Conservation (phyloP, 1,139 yeast species). For the Candida sojae region DNA sequence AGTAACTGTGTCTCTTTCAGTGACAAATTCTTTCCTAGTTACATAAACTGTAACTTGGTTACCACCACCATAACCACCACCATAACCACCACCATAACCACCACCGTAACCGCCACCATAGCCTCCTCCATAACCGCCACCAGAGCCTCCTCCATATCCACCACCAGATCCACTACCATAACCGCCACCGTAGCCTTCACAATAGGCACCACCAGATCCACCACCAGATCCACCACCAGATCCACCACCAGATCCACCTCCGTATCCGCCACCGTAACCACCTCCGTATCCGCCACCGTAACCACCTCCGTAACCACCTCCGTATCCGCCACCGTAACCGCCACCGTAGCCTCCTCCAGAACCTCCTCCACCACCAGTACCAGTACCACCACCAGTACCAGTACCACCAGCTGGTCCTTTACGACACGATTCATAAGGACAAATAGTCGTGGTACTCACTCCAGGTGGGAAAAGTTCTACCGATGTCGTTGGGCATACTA, state of each 20-base stretch:
- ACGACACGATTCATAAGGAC: not conserved
- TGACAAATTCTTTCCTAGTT: not conserved
- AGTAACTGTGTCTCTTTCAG: not conserved
- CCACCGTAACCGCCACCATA: no score
- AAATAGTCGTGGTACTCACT: not conserved
- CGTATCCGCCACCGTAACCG: not conserved
- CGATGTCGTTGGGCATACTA: not conserved
- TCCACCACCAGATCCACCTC: not conserved
- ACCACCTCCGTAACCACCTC: not conserved
- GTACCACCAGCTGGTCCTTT: not conserved
- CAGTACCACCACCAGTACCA: constrained; percentile 56
- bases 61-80: not conserved
- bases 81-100: not conserved
- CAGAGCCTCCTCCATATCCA: not conserved
- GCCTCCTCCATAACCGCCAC: not conserved
- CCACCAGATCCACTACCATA: not conserved
- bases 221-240: not conserved
- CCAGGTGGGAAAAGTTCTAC: constrained; percentile 1
- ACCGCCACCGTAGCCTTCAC: not conserved
- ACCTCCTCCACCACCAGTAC: constrained; percentile 17
- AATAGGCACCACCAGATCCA: not conserved
- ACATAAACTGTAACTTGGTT: not conserved
- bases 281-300: not conserved
- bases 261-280: not conserved
- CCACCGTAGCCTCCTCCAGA: not conserved